A percentile compares a stretch with the other conserved stretches of the same genome.
These are phyloP conservation scores for Alternaria solani DNA, from an alignment of 2,329 filamentous ascomycete species.

Conservation along the genomic window DNA sequence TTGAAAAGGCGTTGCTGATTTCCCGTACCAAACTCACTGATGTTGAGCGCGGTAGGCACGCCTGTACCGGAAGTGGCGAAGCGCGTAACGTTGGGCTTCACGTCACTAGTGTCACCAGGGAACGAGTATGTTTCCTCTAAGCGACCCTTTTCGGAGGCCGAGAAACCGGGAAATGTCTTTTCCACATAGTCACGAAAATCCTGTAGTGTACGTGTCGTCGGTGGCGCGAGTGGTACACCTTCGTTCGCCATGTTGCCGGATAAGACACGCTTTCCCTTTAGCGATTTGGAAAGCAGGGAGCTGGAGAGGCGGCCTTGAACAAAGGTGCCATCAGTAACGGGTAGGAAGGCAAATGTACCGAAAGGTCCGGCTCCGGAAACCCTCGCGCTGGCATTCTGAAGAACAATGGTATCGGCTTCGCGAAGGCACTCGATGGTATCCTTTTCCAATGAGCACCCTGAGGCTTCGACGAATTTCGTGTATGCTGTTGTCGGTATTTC, in stretches of 20 bases:
- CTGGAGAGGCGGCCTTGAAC: slow-evolving; percentile 48
- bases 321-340: slow-evolving; percentile 53
- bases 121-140: slow-evolving; percentile 43
- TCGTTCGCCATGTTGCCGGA: slow-evolving; percentile 51
- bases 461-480: slow-evolving; percentile 38
- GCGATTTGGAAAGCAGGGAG: slow-evolving; percentile 31
- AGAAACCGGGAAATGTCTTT: slow-evolving; percentile 49
- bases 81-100: slow-evolving; percentile 32
- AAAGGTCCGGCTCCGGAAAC: slow-evolving; percentile 47
- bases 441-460: slow-evolving; percentile 34
- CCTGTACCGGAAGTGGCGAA: slow-evolving; percentile 38
- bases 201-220: slow-evolving; percentile 36
- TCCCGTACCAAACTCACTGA: slow-evolving; percentile 41
- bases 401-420: slow-evolving; percentile 28
- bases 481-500: slow-evolving; percentile 41
- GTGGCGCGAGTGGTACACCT: slow-evolving; percentile 50
- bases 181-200: slow-evolving; percentile 43
- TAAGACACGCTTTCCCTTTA: slow-evolving; percentile 41
- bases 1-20: slow-evolving; percentile 51
- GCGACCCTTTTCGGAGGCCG: slow-evolving; percentile 31
- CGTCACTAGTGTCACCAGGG: slow-evolving; percentile 32
- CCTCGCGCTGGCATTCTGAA: slow-evolving; percentile 41
- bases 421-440: slow-evolving; percentile 42
- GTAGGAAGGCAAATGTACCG: slow-evolving; percentile 54
- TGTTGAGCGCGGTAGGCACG: slow-evolving; percentile 38